Base-by-base conservation (phyloP, 345 rosid genomes). In the Salix arbutifolia region DNA sequence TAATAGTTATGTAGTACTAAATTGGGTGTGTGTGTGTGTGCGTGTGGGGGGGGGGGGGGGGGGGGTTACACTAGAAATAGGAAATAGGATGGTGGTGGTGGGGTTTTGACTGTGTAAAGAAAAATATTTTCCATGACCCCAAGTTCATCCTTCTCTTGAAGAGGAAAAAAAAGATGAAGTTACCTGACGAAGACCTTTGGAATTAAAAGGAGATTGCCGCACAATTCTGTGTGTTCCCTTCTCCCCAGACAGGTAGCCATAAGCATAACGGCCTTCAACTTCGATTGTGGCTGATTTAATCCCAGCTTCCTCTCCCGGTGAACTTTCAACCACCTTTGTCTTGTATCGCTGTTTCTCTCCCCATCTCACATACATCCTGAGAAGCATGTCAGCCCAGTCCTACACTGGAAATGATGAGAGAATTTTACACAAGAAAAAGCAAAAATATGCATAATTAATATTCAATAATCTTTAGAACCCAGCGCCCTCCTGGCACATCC, bases 311-410 rank as follows among this genome's bases (percentile, higher is more conserved):
- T 95, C 97, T 81, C 97, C 99, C 56, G 83, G 71, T 17, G 97
- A 95, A 86, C 86, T 93, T 80, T 93, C 99, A 83, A 93, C 97
- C 28, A 95, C 88, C 75, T 85, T 89, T 31, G 92, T 85, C 87
- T 90, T 93, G 81, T 95, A 93, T 65, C 88, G 69, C 67, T 91
- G 99, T 81, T 93, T 95, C 90, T 95, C 99, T 78, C 94, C 97
- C 99, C 99, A 95, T 79, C 99, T 95, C 83, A 85, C 67, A 73
- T 93, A 95, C 99, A 95, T 95, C 85, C 97, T 88, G 68, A 91
- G 96, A 84, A 95, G 90, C 96, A 95, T 95, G 78, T 93, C 99
- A 46, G 99, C 97, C 97, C 99, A 95, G 84, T 95, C 97, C 97
- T 95, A 97, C 90, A 84, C 94, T 95, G 96, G 80, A 84, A 74